Conservation (phyloP, 1,139 yeast species). For the Taphrina betulina region DNA sequence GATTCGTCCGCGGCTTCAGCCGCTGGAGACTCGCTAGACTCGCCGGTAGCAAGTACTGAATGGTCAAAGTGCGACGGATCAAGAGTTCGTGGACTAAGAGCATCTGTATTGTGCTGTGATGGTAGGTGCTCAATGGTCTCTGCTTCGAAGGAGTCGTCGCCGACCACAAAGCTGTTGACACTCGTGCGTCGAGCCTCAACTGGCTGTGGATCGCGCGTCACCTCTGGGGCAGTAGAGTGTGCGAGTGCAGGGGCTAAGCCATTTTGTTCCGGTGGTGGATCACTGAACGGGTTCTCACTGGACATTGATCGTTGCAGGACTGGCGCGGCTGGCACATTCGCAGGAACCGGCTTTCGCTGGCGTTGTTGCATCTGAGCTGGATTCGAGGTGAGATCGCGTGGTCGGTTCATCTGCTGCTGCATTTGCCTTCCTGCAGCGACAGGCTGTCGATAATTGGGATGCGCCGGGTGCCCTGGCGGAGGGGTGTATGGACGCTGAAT, state of each 20-base stretch:
- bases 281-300: conserved; percentile 17
- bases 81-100: not conserved
- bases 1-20: not conserved
- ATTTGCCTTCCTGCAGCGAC: conserved; percentile 4
- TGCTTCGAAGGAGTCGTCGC: conserved; percentile 27
- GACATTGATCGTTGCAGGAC: conserved; percentile 8
- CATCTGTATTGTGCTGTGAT: not conserved
- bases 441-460: conserved; percentile 18
- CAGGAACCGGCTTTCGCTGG: conserved; percentile 11
- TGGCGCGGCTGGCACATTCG: not conserved
- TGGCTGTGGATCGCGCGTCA: not conserved
- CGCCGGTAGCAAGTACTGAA: not conserved
- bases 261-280: not conserved
- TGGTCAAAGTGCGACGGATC: no score
- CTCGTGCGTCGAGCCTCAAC: conserved; percentile 1
- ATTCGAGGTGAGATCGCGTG: not conserved
- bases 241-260: conserved; percentile 12
- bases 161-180: conserved; percentile 22
- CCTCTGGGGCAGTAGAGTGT: not conserved
- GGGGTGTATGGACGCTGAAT: conserved; percentile 31
- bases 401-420: conserved; percentile 19
- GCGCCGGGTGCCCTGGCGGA: conserved; percentile 30
- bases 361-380: not conserved
- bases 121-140: not conserved
- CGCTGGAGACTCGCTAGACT: not conserved